phyloP scores from a whole-genome alignment of 495 filamentous ascomycete species.

The Trichocladium antarcticum region DNA sequence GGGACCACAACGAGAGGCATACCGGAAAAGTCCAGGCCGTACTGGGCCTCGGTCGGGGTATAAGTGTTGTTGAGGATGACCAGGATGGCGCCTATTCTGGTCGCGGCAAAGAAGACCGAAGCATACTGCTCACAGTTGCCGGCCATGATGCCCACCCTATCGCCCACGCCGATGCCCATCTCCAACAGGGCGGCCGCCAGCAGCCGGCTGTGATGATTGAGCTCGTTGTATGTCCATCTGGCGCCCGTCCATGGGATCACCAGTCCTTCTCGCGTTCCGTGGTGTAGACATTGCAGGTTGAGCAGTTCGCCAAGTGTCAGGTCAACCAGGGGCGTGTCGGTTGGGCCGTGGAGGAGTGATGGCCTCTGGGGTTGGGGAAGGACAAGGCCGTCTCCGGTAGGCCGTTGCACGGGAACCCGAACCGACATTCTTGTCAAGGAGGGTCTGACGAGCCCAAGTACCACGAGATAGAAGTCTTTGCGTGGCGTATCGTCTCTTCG shows the following conservation, averaged over 20 bases:
- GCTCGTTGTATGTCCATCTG: constrained; percentile 53
- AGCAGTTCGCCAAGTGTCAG: constrained; percentile 53
- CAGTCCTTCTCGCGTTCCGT: constrained; percentile 48
- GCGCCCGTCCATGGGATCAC: constrained; percentile 57
- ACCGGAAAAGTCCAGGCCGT: constrained; percentile 56
- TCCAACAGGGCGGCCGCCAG: constrained; percentile 48
- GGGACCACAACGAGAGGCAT: constrained; percentile 19
- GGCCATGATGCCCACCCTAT: constrained; percentile 58
- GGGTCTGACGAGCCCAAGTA: neutral
- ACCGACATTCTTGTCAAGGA: constrained; percentile 11
- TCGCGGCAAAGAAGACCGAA: constrained; percentile 55
- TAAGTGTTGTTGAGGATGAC: constrained; percentile 66
- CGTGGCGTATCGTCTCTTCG: neutral
- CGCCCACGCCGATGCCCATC: constrained; percentile 50
- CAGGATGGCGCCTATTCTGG: constrained; percentile 53
- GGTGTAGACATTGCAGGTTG: constrained; percentile 49
- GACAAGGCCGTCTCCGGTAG: constrained; percentile 14
- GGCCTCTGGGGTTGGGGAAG: constrained; percentile 25
- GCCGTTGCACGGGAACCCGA: constrained; percentile 9
- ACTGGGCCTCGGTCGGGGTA: constrained; percentile 50
- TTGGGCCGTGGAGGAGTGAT: constrained; percentile 51
- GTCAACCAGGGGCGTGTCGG: constrained; percentile 48
- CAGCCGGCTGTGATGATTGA: constrained; percentile 49
- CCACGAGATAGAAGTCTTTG: neutral
- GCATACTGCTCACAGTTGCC: constrained; percentile 64